These are phyloP conservation scores for Penicillium sp. DNA, from an alignment of 2,329 filamentous ascomycete genomes.

Conservation along the genomic window DNA sequence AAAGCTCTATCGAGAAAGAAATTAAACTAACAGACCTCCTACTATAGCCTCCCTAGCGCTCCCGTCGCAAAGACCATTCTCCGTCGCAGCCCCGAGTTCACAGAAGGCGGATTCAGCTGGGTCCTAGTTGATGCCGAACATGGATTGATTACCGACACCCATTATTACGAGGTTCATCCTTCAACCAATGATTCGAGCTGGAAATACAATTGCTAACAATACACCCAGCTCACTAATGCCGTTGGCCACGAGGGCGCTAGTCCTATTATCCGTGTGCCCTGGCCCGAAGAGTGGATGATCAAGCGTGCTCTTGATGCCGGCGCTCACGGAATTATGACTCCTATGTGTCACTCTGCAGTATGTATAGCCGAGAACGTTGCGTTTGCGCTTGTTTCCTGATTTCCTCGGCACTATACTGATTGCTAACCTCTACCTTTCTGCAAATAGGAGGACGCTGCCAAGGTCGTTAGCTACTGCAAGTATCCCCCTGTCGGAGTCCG, in stretches of 20 bases:
- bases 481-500: conserved; percentile 34
- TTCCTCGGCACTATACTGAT: too few relatives aligned
- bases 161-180: conserved; percentile 37
- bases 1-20: background rate
- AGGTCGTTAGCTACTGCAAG: conserved; percentile 31
- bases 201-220: background rate
- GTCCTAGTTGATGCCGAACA: conserved; percentile 43
- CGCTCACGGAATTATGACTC: conserved; percentile 39
- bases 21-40: background rate
- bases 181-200: background rate
- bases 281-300: conserved; percentile 40
- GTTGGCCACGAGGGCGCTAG: conserved; percentile 34
- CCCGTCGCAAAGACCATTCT: conserved; percentile 35
- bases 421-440: background rate
- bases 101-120: conserved; percentile 32
- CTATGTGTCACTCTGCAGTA: conserved; percentile 35
- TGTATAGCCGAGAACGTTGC: background rate
- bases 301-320: conserved; percentile 41
- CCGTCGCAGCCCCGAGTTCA: conserved; percentile 24
- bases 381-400: background rate
- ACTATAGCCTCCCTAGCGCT: conserved; percentile 28
- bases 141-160: conserved; percentile 38
- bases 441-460: conserved; percentile 27
- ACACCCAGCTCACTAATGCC: conserved; percentile 32
- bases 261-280: conserved; percentile 37